phyloP scores from a whole-genome alignment of 768 basidiomycete genomes.

The Leccinum disarticulatum region DNA sequence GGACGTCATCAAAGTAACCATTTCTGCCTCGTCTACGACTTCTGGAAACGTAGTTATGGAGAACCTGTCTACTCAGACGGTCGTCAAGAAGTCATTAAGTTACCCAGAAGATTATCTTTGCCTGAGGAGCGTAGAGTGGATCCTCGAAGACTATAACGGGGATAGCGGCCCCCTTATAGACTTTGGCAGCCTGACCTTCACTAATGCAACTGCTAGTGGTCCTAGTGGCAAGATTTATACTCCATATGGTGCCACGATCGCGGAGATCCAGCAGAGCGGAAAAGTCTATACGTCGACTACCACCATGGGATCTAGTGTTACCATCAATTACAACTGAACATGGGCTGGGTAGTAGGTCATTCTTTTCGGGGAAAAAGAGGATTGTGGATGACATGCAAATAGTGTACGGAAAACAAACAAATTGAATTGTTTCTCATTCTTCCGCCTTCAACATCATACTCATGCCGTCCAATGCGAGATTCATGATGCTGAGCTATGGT shows the following conservation, averaged over 20 bases:
- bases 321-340: conserved; percentile 10
- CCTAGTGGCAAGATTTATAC: conserved; percentile 4
- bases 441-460: no score
- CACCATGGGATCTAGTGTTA: not conserved
- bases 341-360: not conserved
- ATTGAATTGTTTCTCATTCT: no score
- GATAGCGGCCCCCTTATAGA: conserved; percentile 13
- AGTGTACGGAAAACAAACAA: not conserved
- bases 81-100: conserved; percentile 7
- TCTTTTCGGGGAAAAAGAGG: not conserved
- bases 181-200: conserved; percentile 24
- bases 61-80: conserved; percentile 19
- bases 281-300: conserved; percentile 12
- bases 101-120: conserved; percentile 17
- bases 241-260: conserved; percentile 9
- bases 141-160: conserved; percentile 22
- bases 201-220: conserved; percentile 9
- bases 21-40: conserved; percentile 18
- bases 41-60: conserved; percentile 20
- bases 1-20: conserved; percentile 17
- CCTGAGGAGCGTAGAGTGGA: conserved; percentile 23
- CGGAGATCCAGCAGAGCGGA: conserved; percentile 14
- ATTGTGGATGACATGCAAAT: not conserved
- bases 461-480: no score
- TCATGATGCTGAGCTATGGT: no score